These are phyloP conservation scores for Balakata baccata DNA, from an alignment of 345 rosid species.

Conservation along the genomic window DNA sequence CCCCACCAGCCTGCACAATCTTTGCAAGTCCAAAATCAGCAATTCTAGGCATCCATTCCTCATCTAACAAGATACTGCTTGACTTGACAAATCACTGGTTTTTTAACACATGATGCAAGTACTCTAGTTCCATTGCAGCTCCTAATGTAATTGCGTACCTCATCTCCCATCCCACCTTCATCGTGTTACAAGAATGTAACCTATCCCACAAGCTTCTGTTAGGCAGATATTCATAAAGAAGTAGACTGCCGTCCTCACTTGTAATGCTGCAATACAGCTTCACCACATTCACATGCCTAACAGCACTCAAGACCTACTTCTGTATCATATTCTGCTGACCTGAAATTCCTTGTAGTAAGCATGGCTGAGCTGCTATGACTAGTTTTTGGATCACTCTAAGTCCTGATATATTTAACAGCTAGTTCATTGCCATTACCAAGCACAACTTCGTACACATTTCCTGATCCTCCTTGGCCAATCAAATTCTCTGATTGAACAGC, in stretches of 20 bases:
- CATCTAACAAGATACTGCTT: conserved; percentile 77
- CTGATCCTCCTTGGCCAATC: conserved; percentile 86
- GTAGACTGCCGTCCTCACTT: conserved; percentile 74
- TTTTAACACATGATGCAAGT: conserved; percentile 74
- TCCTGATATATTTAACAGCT: conserved; percentile 82
- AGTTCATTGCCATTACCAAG: conserved; percentile 53
- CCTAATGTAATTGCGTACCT: conserved; percentile 70
- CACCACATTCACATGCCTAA: conserved; percentile 86
- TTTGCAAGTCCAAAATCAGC: conserved; percentile 92
- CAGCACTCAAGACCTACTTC: conserved; percentile 75
- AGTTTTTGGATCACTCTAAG: conserved; percentile 23
- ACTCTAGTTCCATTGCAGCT: conserved; percentile 77
- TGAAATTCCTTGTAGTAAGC: conserved; percentile 28
- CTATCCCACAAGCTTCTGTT: conserved; percentile 88
- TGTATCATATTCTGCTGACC: conserved; percentile 52
- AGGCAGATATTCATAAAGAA: conserved; percentile 77
- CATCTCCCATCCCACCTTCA: conserved; percentile 58
- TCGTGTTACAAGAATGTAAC: conserved; percentile 53
- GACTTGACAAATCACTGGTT: conserved; percentile 78
- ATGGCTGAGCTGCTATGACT: conserved; percentile 48
- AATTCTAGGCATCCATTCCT: conserved; percentile 74
- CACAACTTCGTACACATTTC: conserved; percentile 71
- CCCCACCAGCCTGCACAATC: conserved; percentile 49
- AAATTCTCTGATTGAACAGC: conserved; percentile 58
- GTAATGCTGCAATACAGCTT: conserved; percentile 80